A percentile compares a stretch with the other conserved stretches of the same genome.
These are phyloP conservation scores for Iris macrosiphon DNA, from an alignment of 106 monocot genomes.

Conservation along the genomic window DNA sequence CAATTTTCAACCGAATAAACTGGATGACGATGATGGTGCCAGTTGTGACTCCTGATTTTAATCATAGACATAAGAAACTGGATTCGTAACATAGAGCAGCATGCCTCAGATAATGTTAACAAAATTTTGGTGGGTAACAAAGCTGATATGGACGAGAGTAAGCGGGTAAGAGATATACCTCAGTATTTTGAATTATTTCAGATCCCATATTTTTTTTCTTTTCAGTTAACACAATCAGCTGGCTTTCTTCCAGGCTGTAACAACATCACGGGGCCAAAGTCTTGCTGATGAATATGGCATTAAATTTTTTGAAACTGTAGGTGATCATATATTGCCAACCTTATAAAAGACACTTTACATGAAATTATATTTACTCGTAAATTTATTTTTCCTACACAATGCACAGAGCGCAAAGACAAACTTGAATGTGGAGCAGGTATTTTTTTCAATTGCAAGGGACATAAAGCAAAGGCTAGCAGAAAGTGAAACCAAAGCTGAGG, in stretches of 20 bases:
- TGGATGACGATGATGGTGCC: neutral
- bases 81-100: constrained; percentile 68
- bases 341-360: neutral
- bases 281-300: constrained; percentile 73
- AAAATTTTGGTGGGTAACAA: constrained; percentile 69
- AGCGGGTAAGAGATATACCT: constrained; percentile 24
- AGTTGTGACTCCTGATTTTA: constrained; percentile 9
- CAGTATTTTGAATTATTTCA: neutral
- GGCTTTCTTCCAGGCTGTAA: constrained; percentile 29
- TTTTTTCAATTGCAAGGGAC: constrained; percentile 63
- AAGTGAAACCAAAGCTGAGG: constrained; percentile 43
- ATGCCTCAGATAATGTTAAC: constrained; percentile 69
- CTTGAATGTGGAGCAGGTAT: constrained; percentile 62
- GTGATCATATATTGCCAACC: neutral
- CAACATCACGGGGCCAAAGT: constrained; percentile 48
- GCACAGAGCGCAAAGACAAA: constrained; percentile 76
- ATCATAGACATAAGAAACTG: constrained; percentile 54
- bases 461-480: constrained; percentile 68
- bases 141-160: constrained; percentile 71
- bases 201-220: neutral
- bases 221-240: neutral
- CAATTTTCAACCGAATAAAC: too few species aligned
- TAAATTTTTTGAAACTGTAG: constrained; percentile 68
- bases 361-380: neutral
- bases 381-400: neutral